These are phyloP conservation scores for Alternaria brassicae DNA, from an alignment of 2,329 filamentous ascomycete genomes.

Conservation along the genomic window DNA sequence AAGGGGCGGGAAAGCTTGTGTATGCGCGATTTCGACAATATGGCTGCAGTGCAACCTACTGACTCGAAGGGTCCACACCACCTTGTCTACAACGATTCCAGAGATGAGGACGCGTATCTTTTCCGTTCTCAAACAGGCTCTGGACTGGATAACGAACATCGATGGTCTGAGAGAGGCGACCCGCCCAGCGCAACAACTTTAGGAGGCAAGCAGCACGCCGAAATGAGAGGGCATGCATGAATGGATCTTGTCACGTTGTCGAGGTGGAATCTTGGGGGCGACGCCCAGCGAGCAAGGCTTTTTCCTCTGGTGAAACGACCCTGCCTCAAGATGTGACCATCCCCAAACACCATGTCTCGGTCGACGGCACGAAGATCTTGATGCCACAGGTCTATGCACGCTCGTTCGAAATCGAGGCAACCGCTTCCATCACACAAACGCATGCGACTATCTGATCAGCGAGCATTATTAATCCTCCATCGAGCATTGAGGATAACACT, in stretches of 20 bases:
- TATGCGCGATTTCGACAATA: not conserved
- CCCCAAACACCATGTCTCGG: not conserved
- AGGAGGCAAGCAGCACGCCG: not conserved
- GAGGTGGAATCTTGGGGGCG: not conserved
- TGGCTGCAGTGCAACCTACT: not conserved
- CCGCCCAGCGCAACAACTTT: not conserved
- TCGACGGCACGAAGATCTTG: not conserved
- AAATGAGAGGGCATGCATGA: constrained; percentile 4
- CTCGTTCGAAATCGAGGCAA: not conserved
- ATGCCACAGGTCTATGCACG: not conserved
- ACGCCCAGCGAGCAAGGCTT: not conserved
- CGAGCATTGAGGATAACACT: not conserved
- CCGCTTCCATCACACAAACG: not conserved
- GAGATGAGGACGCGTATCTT: not conserved
- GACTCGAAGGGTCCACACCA: not conserved
- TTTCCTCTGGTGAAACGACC: not conserved
- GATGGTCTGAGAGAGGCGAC: not conserved
- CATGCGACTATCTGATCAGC: not conserved
- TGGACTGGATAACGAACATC: not conserved
- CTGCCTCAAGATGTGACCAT: not conserved
- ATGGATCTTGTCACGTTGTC: not conserved
- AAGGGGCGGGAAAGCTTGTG: constrained; percentile 5
- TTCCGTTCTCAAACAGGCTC: not conserved
- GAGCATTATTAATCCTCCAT: not conserved
- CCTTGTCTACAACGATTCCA: not conserved